phyloP scores from a whole-genome alignment of 1,284 basidiomycete genomes.

The Puccinia novopanici region DNA sequence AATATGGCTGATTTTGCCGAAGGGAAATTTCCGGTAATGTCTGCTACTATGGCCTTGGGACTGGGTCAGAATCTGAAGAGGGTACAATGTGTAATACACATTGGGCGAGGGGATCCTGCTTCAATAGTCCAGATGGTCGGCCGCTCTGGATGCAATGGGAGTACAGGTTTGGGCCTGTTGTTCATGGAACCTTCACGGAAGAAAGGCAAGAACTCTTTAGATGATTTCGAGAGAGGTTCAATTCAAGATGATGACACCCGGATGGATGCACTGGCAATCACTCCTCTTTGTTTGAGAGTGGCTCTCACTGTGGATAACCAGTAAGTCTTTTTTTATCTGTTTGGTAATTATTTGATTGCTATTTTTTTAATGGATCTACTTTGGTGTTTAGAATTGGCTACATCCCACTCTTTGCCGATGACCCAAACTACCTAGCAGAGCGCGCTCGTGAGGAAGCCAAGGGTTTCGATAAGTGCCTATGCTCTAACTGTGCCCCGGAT shows the following conservation, averaged over 20 bases:
- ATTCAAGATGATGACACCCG: not conserved
- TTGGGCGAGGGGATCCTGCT: not conserved
- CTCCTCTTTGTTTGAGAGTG: not conserved
- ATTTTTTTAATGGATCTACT: not conserved
- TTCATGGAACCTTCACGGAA: not conserved
- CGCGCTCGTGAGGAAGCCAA: not conserved
- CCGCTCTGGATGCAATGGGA: no score
- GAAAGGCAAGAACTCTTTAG: not conserved
- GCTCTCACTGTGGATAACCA: not conserved
- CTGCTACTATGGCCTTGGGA: not conserved
- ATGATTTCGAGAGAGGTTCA: not conserved
- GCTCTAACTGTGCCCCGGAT: not conserved
- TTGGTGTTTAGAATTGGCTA: not conserved
- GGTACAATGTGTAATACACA: not conserved
- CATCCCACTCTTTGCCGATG: not conserved
- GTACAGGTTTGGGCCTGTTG: no score
- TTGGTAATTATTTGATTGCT: no score
- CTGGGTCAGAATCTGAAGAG: not conserved
- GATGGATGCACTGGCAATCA: conserved; percentile 10
- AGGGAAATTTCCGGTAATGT: not conserved
- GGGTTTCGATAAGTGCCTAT: not conserved
- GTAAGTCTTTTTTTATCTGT: not conserved
- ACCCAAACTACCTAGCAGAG: not conserved
- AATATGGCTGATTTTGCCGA: not conserved
- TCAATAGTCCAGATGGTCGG: no score